Conservation (phyloP, 2,329 filamentous ascomycete genomes). For the Aspergillus latus region DNA sequence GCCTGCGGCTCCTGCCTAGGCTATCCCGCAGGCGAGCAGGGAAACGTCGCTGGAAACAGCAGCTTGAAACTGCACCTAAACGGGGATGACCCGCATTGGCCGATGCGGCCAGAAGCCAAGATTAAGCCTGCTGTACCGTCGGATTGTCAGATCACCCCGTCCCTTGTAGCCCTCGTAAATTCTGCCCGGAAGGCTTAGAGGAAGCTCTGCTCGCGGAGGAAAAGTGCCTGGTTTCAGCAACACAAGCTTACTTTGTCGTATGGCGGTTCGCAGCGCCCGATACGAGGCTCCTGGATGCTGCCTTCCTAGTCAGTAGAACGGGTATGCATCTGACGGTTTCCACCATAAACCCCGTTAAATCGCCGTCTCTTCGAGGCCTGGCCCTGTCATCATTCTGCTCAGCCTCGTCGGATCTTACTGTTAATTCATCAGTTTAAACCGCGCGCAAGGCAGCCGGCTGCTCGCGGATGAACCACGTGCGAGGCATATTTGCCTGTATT, state of each 20-base stretch:
- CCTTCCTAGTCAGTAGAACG: background rate
- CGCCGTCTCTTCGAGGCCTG: background rate
- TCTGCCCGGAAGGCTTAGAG: background rate
- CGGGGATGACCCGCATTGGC: background rate
- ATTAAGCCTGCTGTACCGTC: background rate
- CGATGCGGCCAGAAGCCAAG: background rate
- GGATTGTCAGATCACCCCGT: background rate
- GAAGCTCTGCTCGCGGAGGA: background rate
- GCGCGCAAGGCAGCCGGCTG: background rate
- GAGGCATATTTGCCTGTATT: background rate
- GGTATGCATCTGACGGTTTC: background rate
- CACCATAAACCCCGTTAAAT: background rate
- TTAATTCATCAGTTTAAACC: background rate
- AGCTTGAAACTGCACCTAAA: background rate
- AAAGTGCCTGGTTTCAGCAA: background rate
- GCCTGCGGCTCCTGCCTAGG: background rate
- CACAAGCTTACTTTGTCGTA: background rate
- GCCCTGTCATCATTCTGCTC: background rate
- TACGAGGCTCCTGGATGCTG: background rate
- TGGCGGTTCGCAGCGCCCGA: background rate
- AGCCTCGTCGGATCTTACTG: background rate
- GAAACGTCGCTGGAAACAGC: background rate
- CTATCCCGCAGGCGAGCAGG: background rate
- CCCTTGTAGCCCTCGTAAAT: background rate
- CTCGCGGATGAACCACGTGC: background rate